Evolutionary conservation across 139 green algal species (phyloP).

Genomic region (Desmodesmus armatus): DNA sequence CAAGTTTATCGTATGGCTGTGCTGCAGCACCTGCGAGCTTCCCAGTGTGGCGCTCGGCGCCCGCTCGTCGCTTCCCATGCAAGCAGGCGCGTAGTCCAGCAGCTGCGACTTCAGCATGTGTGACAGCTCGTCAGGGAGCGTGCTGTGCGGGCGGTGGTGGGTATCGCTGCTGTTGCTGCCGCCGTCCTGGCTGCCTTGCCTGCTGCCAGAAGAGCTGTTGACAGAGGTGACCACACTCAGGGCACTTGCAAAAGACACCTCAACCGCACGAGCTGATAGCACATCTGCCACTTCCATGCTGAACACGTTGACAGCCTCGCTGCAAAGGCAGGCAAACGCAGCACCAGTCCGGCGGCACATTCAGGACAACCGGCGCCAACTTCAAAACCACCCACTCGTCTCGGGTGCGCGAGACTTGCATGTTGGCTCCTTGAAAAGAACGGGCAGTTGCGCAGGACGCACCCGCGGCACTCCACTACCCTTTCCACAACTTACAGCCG

Average conservation of each 20-base stretch:
- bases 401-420: neutral
- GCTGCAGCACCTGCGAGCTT: no score
- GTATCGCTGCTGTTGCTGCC: neutral
- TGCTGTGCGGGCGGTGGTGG: neutral
- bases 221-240: conserved; percentile 50
- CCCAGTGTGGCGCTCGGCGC: no score
- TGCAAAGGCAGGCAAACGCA: conserved; percentile 2
- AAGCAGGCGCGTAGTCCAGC: conserved; percentile 38
- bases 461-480: no score
- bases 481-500: no score
- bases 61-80: no score
- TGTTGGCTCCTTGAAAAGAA: neutral
- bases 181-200: no score
- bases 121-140: conserved; percentile 20
- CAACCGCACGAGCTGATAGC: conserved; percentile 60
- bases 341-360: neutral
- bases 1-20: no score
- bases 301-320: conserved; percentile 67
- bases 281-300: conserved; percentile 67
- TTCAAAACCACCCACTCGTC: no score
- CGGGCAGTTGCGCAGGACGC: neutral
- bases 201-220: neutral
- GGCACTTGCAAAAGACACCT: conserved; percentile 70
- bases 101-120: conserved; percentile 37
- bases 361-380: no score